Evolutionary conservation across 768 basidiomycete species (phyloP), one percentile per base, ranked within the genome.

Genomic region (Trametes punicea): DNA sequence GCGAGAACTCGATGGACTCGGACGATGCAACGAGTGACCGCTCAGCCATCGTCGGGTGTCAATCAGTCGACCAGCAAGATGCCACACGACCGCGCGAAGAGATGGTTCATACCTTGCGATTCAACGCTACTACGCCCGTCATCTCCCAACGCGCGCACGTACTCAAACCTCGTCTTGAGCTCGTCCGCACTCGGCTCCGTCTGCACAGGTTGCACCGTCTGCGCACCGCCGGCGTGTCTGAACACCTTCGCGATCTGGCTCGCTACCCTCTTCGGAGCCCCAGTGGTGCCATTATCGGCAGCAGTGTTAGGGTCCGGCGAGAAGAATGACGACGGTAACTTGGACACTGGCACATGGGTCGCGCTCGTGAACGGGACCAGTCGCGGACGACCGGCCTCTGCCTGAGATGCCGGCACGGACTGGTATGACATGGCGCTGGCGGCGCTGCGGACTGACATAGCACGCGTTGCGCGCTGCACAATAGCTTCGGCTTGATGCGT

Each of bases 291-390:
- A 29, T 23, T 13, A 26, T 27, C 20, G 9, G 18, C 48, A 8
- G 20, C 40, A 20, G 45, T 41, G 25, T 44, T 56, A 4, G 11
- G 26, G 27, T 60, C 61, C 16, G 46, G 51, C 13, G 47, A 48
- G 56, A 56, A 52, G 40, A 50, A 51, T 34, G 49, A 53, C 50
- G 77, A 63, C 57, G 78, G 65, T 61, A 77, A 61, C 60, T 77
- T 75, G 21, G 86, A 83, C 1, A 81, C 75, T 18, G 87, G 86
- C 23, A 87, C 85, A 18, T 84, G 82, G 18, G 78, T 77, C 15
- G 84, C 82, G 58, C 80, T 81, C 6, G 83, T 87, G 65, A 90
- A 89, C 25, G 84, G 87, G 30, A 88, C 85, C 27, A 90, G 69
- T 29, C 85, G 80, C 30, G 87, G 85, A 13, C 80, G 78, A 13